phyloP scores from a whole-genome alignment of 2,329 filamentous ascomycete genomes.

The Fusarium marasasianum region DNA sequence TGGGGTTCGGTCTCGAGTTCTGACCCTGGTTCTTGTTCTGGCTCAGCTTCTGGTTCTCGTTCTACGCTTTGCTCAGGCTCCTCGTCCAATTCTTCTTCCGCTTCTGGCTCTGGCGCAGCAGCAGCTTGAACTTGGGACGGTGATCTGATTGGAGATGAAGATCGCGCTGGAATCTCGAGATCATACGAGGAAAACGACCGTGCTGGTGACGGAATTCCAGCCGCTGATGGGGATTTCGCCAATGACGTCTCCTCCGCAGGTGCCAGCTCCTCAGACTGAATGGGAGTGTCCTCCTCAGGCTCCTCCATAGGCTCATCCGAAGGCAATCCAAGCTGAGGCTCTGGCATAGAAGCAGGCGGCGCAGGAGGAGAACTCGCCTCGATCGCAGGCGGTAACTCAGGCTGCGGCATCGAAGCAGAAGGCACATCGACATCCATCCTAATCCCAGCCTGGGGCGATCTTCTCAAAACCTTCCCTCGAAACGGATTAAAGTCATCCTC shows the following conservation, averaged over 20 bases:
- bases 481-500: slow-evolving; percentile 44
- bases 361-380: slow-evolving; percentile 2
- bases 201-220: slow-evolving; percentile 3
- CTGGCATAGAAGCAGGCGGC: slow-evolving; percentile 26
- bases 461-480: slow-evolving; percentile 40
- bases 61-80: not conserved
- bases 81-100: not conserved
- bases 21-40: not conserved
- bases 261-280: not conserved
- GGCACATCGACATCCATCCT: slow-evolving; percentile 7
- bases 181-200: slow-evolving; percentile 12
- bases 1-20: not conserved
- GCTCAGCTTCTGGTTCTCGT: not conserved
- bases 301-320: not conserved
- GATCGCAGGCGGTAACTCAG: slow-evolving; percentile 2
- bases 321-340: not conserved
- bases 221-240: not conserved
- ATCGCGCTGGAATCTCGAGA: not conserved
- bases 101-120: not conserved
- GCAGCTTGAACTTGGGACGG: not conserved
- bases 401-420: slow-evolving; percentile 30
- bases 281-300: not conserved
- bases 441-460: slow-evolving; percentile 46
- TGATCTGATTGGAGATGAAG: not conserved
- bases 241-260: not conserved